phyloP scores from a whole-genome alignment of 805 yeast genomes.

The Teunomyces cretensis region DNA sequence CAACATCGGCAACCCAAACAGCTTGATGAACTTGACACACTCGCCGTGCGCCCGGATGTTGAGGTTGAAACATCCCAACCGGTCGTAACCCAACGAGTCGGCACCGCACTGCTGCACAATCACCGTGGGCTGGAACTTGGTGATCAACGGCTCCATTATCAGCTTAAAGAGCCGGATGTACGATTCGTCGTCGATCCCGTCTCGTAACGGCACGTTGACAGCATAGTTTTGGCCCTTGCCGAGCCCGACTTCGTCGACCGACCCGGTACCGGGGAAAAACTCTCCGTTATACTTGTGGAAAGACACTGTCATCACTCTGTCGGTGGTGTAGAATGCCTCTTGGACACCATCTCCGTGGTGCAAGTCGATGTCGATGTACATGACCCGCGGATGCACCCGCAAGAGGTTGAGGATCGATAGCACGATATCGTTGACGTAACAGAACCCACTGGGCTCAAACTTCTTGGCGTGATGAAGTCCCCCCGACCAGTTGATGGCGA shows the following conservation, averaged over 20 bases:
- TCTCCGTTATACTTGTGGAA: conserved; percentile 94
- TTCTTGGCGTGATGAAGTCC: conserved; percentile 97
- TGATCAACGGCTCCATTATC: conserved; percentile 85
- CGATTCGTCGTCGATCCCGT: conserved; percentile 92
- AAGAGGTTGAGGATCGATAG: conserved; percentile 80
- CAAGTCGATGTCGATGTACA: conserved; percentile 90
- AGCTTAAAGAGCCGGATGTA: conserved; percentile 76
- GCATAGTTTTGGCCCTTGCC: conserved; percentile 88
- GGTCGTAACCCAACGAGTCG: conserved; percentile 89
- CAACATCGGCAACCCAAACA: conserved; percentile 86
- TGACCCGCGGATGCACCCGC: conserved; percentile 86
- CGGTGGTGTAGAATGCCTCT: conserved; percentile 93
- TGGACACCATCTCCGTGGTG: conserved; percentile 99
- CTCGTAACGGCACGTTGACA: conserved; percentile 87
- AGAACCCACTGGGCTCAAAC: conserved; percentile 91
- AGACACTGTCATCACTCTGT: conserved; percentile 93
- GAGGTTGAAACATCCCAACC: conserved; percentile 90
- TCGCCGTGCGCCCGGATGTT: conserved; percentile 94
- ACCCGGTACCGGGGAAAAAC: conserved; percentile 97
- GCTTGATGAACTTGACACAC: conserved; percentile 85
- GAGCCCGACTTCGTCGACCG: conserved; percentile 82
- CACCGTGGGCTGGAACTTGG: conserved; percentile 89
- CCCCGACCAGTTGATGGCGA: conserved; percentile 95
- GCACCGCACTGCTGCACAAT: conserved; percentile 98
- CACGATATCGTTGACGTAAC: conserved; percentile 93